These are phyloP conservation scores for Hordeum marinum DNA, from an alignment of 176 grass and related monocot species.

Conservation along the genomic window DNA sequence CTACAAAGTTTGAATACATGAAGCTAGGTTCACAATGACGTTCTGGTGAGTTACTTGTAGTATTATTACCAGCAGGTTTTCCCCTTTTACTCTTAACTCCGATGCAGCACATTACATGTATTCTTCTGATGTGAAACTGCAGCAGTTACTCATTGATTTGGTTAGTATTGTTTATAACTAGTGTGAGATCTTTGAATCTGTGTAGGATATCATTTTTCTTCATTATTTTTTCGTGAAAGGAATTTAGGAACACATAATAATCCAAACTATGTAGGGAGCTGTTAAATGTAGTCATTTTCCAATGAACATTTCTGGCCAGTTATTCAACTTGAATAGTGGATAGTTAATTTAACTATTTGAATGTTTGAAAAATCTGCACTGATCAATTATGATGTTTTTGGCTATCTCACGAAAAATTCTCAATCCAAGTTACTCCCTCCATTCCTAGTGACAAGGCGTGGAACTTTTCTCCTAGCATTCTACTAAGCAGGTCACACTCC, in stretches of 20 bases:
- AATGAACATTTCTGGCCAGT: not conserved
- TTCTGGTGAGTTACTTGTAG: slow-evolving; percentile 39
- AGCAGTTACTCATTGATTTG: not conserved
- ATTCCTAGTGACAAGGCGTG: too few relatives aligned
- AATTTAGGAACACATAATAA: not conserved
- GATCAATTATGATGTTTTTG: not conserved
- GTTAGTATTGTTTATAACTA: not conserved
- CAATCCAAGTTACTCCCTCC: not conserved
- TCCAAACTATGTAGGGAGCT: not conserved
- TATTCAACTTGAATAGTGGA: slow-evolving; percentile 9
- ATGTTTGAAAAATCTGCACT: not conserved
- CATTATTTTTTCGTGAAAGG: not conserved
- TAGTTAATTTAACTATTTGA: slow-evolving; percentile 1
- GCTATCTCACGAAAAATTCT: not conserved
- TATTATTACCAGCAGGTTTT: not conserved
- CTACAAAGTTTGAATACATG: slow-evolving; percentile 49
- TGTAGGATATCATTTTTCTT: not conserved
- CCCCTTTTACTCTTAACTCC: not conserved
- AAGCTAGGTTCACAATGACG: slow-evolving; percentile 72
- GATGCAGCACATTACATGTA: not conserved
- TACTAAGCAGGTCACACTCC: too few relatives aligned
- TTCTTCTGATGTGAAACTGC: not conserved
- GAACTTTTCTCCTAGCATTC: too few relatives aligned
- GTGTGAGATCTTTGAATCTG: not conserved
- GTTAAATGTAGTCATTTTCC: not conserved